Percentiles rank a stretch among this genome's conserved stretches.
Conservation (phyloP, 2,329 filamentous ascomycete species). For the Epichloe typhina region DNA sequence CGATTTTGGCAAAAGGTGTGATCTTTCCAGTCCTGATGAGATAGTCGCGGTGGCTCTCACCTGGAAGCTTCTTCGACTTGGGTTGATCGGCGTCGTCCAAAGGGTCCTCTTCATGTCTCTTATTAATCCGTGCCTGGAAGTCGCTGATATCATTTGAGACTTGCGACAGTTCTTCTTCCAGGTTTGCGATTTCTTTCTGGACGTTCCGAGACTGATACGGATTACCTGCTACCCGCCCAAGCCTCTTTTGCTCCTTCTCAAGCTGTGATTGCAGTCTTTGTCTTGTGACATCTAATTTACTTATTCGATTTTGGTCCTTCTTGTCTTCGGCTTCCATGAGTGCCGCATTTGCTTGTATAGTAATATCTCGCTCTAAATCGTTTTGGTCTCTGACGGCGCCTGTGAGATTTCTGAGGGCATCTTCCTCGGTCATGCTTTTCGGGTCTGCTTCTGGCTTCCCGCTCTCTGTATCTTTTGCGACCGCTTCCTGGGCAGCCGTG, state of each 20-base stretch:
- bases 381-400: constrained; percentile 70
- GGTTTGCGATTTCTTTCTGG: constrained; percentile 50
- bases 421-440: constrained; percentile 39
- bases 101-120: constrained; percentile 47
- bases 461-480: background rate
- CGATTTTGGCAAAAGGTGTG: constrained; percentile 80
- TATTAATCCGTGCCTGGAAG: constrained; percentile 68
- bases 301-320: constrained; percentile 48
- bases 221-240: constrained; percentile 30
- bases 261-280: constrained; percentile 53
- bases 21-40: constrained; percentile 95
- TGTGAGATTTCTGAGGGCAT: constrained; percentile 48
- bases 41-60: constrained; percentile 77
- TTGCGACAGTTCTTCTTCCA: constrained; percentile 50
- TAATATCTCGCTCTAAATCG: constrained; percentile 81
- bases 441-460: constrained; percentile 11
- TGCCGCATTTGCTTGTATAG: constrained; percentile 44
- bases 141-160: constrained; percentile 63
- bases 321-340: constrained; percentile 50
- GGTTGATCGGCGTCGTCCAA: constrained; percentile 27
- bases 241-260: constrained; percentile 35
- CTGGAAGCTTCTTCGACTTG: constrained; percentile 51
- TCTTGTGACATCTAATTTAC: constrained; percentile 40
- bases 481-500: constrained; percentile 16
- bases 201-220: constrained; percentile 42